Percentiles rank a stretch among this genome's conserved stretches.
phyloP scores from a whole-genome alignment of 129 eudicot species.

The Scalesia atractyloides region DNA sequence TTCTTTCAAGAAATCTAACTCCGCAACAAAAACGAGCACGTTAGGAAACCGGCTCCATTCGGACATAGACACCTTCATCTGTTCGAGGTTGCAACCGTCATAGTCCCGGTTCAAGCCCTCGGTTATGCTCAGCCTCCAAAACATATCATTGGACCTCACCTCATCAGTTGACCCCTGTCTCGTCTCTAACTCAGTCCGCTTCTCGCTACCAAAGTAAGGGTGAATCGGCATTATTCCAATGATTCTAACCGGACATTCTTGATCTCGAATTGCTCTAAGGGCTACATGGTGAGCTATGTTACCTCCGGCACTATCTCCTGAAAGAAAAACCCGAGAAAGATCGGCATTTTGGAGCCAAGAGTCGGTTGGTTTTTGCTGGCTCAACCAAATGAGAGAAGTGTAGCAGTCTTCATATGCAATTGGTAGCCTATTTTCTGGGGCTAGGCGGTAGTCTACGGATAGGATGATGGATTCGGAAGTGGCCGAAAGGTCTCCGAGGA shows the following conservation, averaged over 20 bases:
- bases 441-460: constrained; percentile 84
- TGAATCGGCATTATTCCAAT: constrained; percentile 64
- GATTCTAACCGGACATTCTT: constrained; percentile 29
- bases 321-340: constrained; percentile 65
- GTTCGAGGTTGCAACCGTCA: constrained; percentile 60
- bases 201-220: constrained; percentile 84
- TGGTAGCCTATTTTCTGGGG: constrained; percentile 82
- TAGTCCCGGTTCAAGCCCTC: constrained; percentile 72
- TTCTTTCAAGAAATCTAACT: constrained; percentile 74
- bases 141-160: constrained; percentile 72
- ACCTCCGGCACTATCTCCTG: constrained; percentile 93
- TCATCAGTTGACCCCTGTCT: constrained; percentile 37
- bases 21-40: constrained; percentile 71
- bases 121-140: constrained; percentile 71
- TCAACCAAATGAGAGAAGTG: constrained; percentile 67
- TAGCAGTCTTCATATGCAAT: constrained; percentile 69
- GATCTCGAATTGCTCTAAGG: constrained; percentile 31
- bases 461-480: constrained; percentile 47
- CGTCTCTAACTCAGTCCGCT: constrained; percentile 52
- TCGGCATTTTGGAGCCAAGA: constrained; percentile 62
- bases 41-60: constrained; percentile 73
- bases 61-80: constrained; percentile 19
- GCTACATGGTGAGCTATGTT: constrained; percentile 83
- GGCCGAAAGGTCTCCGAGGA: constrained; percentile 64
- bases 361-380: constrained; percentile 26